A percentile compares a stretch with the other conserved stretches of the same genome.
phyloP scores from a whole-genome alignment of 1,284 basidiomycete genomes.

The Puccinia brachypodii region DNA sequence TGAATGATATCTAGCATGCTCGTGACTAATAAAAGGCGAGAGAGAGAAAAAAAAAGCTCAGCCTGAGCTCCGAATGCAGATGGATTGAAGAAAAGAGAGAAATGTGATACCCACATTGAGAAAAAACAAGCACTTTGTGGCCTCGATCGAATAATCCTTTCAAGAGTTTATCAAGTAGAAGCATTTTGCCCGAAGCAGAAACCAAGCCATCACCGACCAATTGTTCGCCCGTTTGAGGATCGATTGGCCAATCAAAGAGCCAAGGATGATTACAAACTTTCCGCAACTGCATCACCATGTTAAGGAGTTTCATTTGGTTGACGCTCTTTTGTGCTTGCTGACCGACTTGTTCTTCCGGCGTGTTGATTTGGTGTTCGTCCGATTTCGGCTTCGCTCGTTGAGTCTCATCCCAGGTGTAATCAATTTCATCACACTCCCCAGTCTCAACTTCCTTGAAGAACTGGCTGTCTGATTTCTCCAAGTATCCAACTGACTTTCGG shows the following conservation, averaged over 20 bases:
- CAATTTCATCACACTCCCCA: constrained; percentile 36
- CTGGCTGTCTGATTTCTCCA: constrained; percentile 32
- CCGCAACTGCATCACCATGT: constrained; percentile 89
- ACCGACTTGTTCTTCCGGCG: background rate
- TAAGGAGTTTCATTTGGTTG: constrained; percentile 88
- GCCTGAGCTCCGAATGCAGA: background rate
- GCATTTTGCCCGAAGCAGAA: constrained; percentile 91
- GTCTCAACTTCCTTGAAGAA: constrained; percentile 42
- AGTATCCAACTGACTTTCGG: constrained; percentile 24
- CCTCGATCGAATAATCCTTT: constrained; percentile 75
- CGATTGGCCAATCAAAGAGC: constrained; percentile 82
- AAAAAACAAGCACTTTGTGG: constrained; percentile 89
- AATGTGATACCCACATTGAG: constrained; percentile 64
- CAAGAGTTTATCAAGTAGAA: constrained; percentile 83
- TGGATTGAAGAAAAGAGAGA: background rate
- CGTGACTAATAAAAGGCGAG: constrained; percentile 62
- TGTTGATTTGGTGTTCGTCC: background rate
- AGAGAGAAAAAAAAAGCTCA: constrained; percentile 48
- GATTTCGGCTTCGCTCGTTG: background rate
- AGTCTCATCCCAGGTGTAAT: constrained; percentile 22
- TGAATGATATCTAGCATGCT: constrained; percentile 94
- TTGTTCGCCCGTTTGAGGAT: constrained; percentile 58
- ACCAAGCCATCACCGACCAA: constrained; percentile 68
- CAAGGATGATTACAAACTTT: constrained; percentile 87
- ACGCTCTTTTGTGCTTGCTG: constrained; percentile 68